Evolutionary conservation across 2,329 filamentous ascomycete species (phyloP).

Genomic region (Ceratocystis papillata): DNA sequence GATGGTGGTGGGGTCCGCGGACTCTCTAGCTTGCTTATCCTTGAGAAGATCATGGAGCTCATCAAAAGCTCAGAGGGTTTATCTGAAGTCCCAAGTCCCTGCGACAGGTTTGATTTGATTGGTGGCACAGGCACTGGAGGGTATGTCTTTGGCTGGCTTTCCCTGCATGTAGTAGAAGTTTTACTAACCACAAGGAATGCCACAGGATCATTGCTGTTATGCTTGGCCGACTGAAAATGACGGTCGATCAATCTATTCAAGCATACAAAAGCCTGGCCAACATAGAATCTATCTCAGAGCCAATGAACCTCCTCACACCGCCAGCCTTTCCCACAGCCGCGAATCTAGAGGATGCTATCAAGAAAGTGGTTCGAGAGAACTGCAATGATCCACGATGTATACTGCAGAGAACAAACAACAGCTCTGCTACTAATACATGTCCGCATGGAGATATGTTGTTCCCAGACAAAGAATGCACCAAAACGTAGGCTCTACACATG

Average conservation of each 20-base stretch:
- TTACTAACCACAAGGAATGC: too few relatives aligned
- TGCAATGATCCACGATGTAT: background rate
- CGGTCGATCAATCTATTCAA: background rate
- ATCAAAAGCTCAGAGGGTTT: constrained; percentile 24
- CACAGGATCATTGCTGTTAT: background rate
- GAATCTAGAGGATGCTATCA: background rate
- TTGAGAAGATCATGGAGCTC: constrained; percentile 28
- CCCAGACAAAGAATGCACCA: background rate
- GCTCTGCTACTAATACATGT: background rate
- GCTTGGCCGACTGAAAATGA: background rate
- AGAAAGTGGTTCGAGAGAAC: background rate
- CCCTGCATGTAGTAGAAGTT: too few relatives aligned
- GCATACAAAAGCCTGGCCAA: background rate
- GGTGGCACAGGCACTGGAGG: constrained; percentile 30
- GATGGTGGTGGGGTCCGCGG: constrained; percentile 29
- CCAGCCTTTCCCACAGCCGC: background rate
- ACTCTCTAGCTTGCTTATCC: constrained; percentile 28
- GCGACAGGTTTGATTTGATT: constrained; percentile 29
- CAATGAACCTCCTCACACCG: background rate
- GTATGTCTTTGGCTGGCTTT: constrained; percentile 21
- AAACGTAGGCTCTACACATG: background rate
- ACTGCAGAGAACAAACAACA: background rate
- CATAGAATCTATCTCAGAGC: background rate
- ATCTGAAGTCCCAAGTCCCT: constrained; percentile 26
- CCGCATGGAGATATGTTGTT: background rate